These are phyloP conservation scores for Arthromyces matolae DNA, from an alignment of 768 basidiomycete genomes.

Conservation along the genomic window DNA sequence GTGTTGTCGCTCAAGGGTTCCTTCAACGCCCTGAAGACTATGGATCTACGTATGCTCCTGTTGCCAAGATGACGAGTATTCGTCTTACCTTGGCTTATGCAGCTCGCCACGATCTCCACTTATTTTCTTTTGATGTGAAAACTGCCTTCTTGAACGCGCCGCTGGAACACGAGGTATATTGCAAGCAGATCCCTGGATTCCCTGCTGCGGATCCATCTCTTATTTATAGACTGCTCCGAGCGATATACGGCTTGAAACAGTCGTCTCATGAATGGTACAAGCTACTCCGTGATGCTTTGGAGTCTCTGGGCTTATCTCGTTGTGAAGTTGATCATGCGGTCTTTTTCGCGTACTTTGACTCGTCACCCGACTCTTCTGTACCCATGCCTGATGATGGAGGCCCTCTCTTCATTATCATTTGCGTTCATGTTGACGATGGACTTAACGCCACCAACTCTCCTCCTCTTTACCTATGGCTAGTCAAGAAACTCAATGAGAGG, in stretches of 20 bases:
- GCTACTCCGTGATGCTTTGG: conserved; percentile 4
- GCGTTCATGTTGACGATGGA: too few relatives aligned
- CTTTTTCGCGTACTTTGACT: too few relatives aligned
- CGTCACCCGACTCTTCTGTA: too few relatives aligned
- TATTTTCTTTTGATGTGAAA: conserved; percentile 26
- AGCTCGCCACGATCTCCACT: conserved; percentile 16
- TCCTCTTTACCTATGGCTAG: too few relatives aligned
- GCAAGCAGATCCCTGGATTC: conserved; percentile 6
- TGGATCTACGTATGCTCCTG: conserved; percentile 30
- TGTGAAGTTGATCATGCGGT: conserved; percentile 26
- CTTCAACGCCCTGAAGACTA: conserved; percentile 31
- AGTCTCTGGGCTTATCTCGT: conserved; percentile 13
- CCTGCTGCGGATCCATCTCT: conserved; percentile 16
- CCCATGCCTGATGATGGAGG: conserved; percentile 14
- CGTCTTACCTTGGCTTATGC: not conserved
- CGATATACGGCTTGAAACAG: not conserved
- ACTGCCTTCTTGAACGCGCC: conserved; percentile 23
- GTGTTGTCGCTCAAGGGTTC: conserved; percentile 23
- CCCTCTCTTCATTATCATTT: too few relatives aligned
- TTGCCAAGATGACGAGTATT: conserved; percentile 21
- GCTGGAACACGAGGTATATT: conserved; percentile 17
- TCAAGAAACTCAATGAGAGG: not conserved
- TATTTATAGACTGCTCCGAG: not conserved
- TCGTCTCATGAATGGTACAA: not conserved
- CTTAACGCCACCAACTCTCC: too few relatives aligned